Evolutionary conservation across 306 rosid species (phyloP), one percentile per base, ranked within the genome.

Genomic region (Hippophae tibetana): DNA sequence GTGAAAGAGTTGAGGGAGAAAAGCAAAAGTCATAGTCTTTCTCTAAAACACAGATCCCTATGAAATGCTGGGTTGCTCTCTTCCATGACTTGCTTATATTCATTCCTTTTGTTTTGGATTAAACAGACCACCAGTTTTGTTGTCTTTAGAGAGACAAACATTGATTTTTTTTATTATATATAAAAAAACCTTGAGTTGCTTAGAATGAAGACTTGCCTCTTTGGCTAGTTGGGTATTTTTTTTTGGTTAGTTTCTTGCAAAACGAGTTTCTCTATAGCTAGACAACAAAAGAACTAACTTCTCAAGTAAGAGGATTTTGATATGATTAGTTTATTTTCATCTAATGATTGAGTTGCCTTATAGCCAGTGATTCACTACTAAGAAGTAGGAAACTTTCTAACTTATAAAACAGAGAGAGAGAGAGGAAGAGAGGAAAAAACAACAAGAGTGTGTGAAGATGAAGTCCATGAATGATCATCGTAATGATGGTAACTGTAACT

Each of bases 41-140:
- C 83, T 75, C 76, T 64, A 44, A 58, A 66, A 75, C 99, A 88
- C 96, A 84, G 96, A 92, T 92, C 98, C 98, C 98, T 73, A 92
- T 85, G 89, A 82, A 80, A 81, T 84, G 77, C 79, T 69, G 80
- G 89, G 78, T 81, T 81, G 88, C 79, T 71, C 78, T 80, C 70
- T 82, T 67, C 62, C 81, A 70, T 74, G 59, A 78, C 78, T 78
- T 56, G 74, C 80, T 77, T 52, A 46, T 56, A 66, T 72, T 80
- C 94, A 79, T 88, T 92, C 93, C 67, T 76, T 84, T 88, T 93
- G 94, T 63, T 85, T 2, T 71, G 72, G 84, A 82, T 87, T 81
- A 72, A 83, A 83, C 86, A 81, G 83, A 85, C 78, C 86, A 65
- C 61, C 47, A 46, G 64, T 50, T 56, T 76, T 78, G 64, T 67